Base-by-base conservation (phyloP, 1,139 yeast species). In the Ogataea hybrid region DNA sequence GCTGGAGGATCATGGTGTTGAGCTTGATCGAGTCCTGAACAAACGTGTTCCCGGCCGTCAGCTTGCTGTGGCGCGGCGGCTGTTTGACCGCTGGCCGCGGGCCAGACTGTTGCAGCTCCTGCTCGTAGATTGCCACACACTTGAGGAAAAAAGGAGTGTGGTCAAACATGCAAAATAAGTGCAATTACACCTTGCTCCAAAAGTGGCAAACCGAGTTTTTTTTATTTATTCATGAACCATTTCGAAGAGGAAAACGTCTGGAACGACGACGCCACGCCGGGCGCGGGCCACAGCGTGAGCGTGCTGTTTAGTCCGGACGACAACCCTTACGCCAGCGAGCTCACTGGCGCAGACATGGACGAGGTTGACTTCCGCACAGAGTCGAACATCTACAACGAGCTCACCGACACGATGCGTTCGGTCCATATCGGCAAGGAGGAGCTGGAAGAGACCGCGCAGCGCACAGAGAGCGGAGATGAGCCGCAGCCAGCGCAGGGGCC, bases 71-170 rank as follows among this genome's bases (percentile, higher is more conserved):
- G 2, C 28, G 16, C 22, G 23, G 32, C 27, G 10, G 12, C 27
- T 27, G 36, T 9, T 22, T 25, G 14, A 12, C 16, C 21, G 37
- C 33, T 16, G 6, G 22, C 22, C 10, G 12, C 9, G 18, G n/a
- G 16, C 16, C 11, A 5, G 34, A 20, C 32, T 23, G n/a, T 9
- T 14, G 28, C 28, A 46, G 37, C 21, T 54, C 61, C 33, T 57
- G 59, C 25, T 55, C 50, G 34, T 57, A 61, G 4, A 62, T 57
- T 3, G 45, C 35, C 2, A 58, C 55, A 42, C 65, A 61, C 28
- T 57, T 48, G 23, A 29, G 37, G 41, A 61, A 61, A 37, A 59
- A 54, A 0, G 50, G 51, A 1, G 65, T 61, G 31, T 53, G 48
- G 37, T 61, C 59, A 37, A 59, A 47, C 54, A 52, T 55, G 34